Evolutionary conservation across 345 rosid genomes (phyloP), one percentile per base, ranked within the genome.

Genomic region (Aquilaria sinensis): DNA sequence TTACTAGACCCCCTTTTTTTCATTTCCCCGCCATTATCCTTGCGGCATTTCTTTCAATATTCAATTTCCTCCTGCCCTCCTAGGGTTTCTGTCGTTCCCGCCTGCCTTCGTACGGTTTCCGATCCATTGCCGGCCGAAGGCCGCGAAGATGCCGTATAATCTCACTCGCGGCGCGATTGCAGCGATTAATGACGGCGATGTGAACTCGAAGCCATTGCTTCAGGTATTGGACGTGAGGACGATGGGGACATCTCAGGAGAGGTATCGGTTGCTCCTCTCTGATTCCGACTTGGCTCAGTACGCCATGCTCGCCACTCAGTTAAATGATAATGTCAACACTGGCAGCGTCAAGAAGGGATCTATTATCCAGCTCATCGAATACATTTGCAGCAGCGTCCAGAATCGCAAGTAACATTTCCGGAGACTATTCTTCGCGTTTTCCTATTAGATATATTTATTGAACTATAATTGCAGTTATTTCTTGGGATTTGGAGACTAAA

Each of bases 221-320:
- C 98, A 89, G 75, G 88, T 89, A 53, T 14, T 87, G 57, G 95
- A 92, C 70, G 72, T 89, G 66, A 85, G 80, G 74, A 72, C 67
- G 73, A 78, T 83, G 29, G 88, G 83, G 14, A 75, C 67, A 66
- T 73, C 70, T 47, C 96, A 78, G 77, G 92, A 85, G 85, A 75
- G 96, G 72, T 87, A 79, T 72, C 85, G 92, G 51, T 67, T 92
- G 51, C 74, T 85, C 32, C 73, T 87, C 32, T 92, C 95, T 11
- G 92, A 92, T 63, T 83, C 89, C 53, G 72, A 71, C 53, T 67
- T 69, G 23, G 70, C 88, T 72, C 92, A 92, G 76, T 84, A 85
- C 56, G 92, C 92, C 60, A 87, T 89, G 90, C 81, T 89, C 10
- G 90, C 92, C 0, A 82, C 84, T 73, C 92, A 85, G 84, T 90